Evolutionary conservation across 108 stramenopile genomes (phyloP), one percentile per base, ranked within the genome.

Genomic region (Skeletonema potamos): DNA sequence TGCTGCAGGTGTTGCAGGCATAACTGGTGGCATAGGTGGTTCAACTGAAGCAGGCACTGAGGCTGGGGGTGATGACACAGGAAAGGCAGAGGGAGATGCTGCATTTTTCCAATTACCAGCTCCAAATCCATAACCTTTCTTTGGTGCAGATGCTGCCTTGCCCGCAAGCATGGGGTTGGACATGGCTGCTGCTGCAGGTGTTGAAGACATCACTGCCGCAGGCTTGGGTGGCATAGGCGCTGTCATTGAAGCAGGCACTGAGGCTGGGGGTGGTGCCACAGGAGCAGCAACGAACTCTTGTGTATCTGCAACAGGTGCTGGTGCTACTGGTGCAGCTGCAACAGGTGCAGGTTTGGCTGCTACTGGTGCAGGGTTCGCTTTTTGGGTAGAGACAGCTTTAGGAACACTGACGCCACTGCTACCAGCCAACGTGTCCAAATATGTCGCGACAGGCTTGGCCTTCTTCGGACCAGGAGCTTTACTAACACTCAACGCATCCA

Each of bases 391-490:
- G 8, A n/a, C n/a, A 34, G 34, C 39, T 28, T 24, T 43, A n/a
- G 54, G 17, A 26, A 32, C 17, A 43, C 9, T 20, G 17, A 18
- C 48, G 22, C 6, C 6, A 51, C 48, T 51, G 22, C n/a, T n/a
- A n/a, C 48, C 48, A 22, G 20, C 48, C 60, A 27, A 62, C 13
- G 29, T 60, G 60, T 81, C 79, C 18, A 81, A 60, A 60, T 81
- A 81, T 0, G 68, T 64, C 64, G 70, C 71, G 54, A 81, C 79
- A 13, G 68, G 66, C 22, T 66, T 51, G 7, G 79, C 79, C 0
- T 70, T 64, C 17, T 67, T 70, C 15, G 78, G 74, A 43, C 61
- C 34, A 6, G 73, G 43, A 2, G 68, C 44, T 12, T 73, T 59
- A 32, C 73, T 68, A 3, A 33, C 56, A 6, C 59, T 43, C 6